Base-by-base conservation (phyloP, 23 red algal genomes). In the Gracilaria caudata region DNA sequence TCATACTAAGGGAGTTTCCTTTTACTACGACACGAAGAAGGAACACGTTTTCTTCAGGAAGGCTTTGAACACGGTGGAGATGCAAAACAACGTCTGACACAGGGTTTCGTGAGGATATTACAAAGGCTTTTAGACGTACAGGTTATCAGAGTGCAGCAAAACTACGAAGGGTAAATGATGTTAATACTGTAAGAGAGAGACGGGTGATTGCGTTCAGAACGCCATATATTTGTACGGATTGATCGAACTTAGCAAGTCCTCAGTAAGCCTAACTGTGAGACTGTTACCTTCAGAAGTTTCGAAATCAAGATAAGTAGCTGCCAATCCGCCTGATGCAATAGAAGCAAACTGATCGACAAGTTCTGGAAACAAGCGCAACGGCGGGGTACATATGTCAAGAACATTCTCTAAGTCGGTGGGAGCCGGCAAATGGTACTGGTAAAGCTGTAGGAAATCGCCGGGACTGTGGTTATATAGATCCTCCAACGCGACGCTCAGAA, bases 331-430 rank as follows among this genome's bases (percentile, higher is more conserved):
- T 6, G 70, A 75, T 0, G 43, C 6, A 47, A 49, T 75, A 26
- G 70, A 75, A 75, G 70, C 19, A 75, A 75, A 25, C 40, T 75
- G 70, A 24, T 47, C 8, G 25, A 75, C 70, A 75, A 75, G 70
- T 40, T 24, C 8, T 6, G 4, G 0, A 47, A 46, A 75, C 70
- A 75, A 49, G 0, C 70, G 34, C 4, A 46, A 36, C n/a, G 70
- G 21, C 21, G 43, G 70, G 0, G 29, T 21, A 25, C 14, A 32
- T 39, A 75, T 75, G 39, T 33, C 11, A 6, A 24, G 70, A 17
- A 75, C 13, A 47, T 75, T 75, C 70, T 75, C 70, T 40, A 75
- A 39, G 1, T 75, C 7, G 4, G 37, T 36, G 21, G 70, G 70
- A 7, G 70, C 70, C 23, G 70, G 70, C 70, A 75, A 47, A 20